Conservation (phyloP, 2,329 filamentous ascomycete genomes). For the Aspergillus fumigatus region DNA sequence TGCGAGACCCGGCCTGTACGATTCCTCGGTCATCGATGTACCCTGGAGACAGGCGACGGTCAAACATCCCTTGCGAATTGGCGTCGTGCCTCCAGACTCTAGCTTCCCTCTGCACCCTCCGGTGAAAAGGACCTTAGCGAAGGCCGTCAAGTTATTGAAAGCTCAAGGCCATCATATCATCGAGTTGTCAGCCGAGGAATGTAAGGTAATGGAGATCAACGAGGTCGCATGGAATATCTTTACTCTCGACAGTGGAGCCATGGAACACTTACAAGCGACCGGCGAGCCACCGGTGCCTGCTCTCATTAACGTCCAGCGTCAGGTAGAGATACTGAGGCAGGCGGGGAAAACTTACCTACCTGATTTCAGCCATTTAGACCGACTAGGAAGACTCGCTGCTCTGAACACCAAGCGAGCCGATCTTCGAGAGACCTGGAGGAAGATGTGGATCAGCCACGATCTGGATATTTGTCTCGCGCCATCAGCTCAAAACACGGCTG, state of each 20-base stretch:
- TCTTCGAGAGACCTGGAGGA: slow-evolving; percentile 38
- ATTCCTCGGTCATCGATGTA: slow-evolving; percentile 17
- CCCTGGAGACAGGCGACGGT: slow-evolving; percentile 15
- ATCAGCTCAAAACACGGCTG: slow-evolving; percentile 47
- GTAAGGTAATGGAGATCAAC: slow-evolving; percentile 9
- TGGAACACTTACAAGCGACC: slow-evolving; percentile 14
- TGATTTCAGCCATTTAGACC: slow-evolving; percentile 11
- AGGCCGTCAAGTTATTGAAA: slow-evolving; percentile 35
- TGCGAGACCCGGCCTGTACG: slow-evolving; percentile 12
- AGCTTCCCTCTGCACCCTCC: slow-evolving; percentile 48
- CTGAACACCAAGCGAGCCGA: slow-evolving; percentile 25
- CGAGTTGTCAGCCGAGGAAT: slow-evolving; percentile 17
- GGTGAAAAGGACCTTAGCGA: slow-evolving; percentile 40
- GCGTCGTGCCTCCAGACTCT: slow-evolving; percentile 44
- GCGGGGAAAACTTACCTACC: slow-evolving; percentile 1
- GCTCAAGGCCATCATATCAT: slow-evolving; percentile 44
- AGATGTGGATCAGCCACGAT: slow-evolving; percentile 37
- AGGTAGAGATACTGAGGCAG: slow-evolving; percentile 5
- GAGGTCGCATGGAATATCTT: slow-evolving; percentile 23
- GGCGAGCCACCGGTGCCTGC: slow-evolving; percentile 24
- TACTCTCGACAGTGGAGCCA: slow-evolving; percentile 14
- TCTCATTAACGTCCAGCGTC: slow-evolving; percentile 6
- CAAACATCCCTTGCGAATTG: slow-evolving; percentile 38
- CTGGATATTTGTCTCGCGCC: slow-evolving; percentile 49
- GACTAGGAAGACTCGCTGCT: slow-evolving; percentile 12